Base-by-base conservation (phyloP, 192 early-diverging fungal genomes). In the Physocladia obscura region DNA sequence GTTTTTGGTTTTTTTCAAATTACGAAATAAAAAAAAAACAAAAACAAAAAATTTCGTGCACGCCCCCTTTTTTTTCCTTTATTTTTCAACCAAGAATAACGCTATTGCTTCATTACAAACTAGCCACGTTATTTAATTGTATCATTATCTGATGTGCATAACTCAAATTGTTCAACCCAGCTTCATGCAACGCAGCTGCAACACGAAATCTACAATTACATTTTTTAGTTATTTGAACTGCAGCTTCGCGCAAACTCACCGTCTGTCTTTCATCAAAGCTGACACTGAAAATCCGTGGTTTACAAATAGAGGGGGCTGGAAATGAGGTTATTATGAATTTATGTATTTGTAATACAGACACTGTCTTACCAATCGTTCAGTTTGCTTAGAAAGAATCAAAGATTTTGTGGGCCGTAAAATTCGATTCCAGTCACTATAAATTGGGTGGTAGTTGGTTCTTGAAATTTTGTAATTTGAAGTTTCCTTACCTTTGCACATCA, bases 371-470 rank as follows among this genome's bases (percentile, higher is more conserved):
- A 68, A 49, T 56, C 56, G 52, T 29, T 68, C 65, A 17, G 65
- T 68, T 8, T 68, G 29, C 29, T 57, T 68, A 8, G 65, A 37
- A 39, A 56, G 35, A 27, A 40, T 15, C 29, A 68, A 68, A 11
- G 65, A 54, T 35, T 68, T 29, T 37, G 65, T 68, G 8, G 65
- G 65, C 24, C 38, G 30, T 8, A 68, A 30, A 68, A 68, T 68
- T 3, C 65, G 65, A 34, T 56, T 57, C 65, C 65, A 68, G 24
- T 68, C 65, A 11, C 63, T 65, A 32, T 30, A 35, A 29, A 59
- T 0, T n/a, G n/a, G n/a, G n/a, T n/a, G n/a, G n/a, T n/a, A n/a
- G n/a, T n/a, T n/a, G n/a, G n/a, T n/a, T 15, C 1, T 59, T 36
- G 36, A 36, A 2, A 36, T 8, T 22, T 24, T 54, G 11, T 11